These are phyloP conservation scores for Lepiota subincarnata DNA, from an alignment of 768 basidiomycete species.

Conservation along the genomic window DNA sequence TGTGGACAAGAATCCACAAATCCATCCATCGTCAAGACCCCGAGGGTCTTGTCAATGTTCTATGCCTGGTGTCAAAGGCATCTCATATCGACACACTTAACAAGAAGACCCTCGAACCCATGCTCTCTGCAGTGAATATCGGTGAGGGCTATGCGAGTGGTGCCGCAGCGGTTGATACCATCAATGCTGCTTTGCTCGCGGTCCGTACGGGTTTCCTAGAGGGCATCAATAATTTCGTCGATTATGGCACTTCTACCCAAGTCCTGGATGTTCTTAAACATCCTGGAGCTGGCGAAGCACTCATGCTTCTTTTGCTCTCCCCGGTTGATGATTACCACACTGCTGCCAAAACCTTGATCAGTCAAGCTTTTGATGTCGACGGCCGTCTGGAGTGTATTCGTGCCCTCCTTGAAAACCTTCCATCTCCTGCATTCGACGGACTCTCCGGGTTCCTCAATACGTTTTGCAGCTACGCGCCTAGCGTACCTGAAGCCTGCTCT, in stretches of 20 bases:
- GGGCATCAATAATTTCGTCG: slow-evolving; percentile 59
- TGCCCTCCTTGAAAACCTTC: slow-evolving; percentile 63
- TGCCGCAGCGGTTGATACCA: slow-evolving; percentile 37
- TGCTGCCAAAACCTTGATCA: slow-evolving; percentile 75
- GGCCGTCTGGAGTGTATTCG: slow-evolving; percentile 85
- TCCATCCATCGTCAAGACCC: slow-evolving; percentile 54
- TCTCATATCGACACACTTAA: slow-evolving; percentile 67
- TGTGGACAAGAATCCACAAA: slow-evolving; percentile 71
- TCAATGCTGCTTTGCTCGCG: slow-evolving; percentile 57
- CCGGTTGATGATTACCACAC: slow-evolving; percentile 72
- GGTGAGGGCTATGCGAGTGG: slow-evolving; percentile 25
- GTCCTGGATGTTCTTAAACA: slow-evolving; percentile 52
- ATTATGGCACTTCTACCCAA: slow-evolving; percentile 50
- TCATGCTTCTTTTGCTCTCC: slow-evolving; percentile 74
- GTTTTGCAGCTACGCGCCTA: slow-evolving; percentile 59
- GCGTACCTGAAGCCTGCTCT: slow-evolving; percentile 80
- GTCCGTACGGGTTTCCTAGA: slow-evolving; percentile 63
- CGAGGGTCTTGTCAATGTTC: slow-evolving; percentile 53
- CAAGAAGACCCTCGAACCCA: slow-evolving; percentile 40
- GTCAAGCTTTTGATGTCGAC: slow-evolving; percentile 87
- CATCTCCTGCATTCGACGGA: slow-evolving; percentile 65
- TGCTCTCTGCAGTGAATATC: slow-evolving; percentile 12
- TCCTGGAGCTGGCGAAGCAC: slow-evolving; percentile 52
- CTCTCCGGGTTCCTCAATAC: slow-evolving; percentile 61
- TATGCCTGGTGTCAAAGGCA: slow-evolving; percentile 53